Conservation (phyloP, 306 rosid species). For the Styphnolobium japonicum region DNA sequence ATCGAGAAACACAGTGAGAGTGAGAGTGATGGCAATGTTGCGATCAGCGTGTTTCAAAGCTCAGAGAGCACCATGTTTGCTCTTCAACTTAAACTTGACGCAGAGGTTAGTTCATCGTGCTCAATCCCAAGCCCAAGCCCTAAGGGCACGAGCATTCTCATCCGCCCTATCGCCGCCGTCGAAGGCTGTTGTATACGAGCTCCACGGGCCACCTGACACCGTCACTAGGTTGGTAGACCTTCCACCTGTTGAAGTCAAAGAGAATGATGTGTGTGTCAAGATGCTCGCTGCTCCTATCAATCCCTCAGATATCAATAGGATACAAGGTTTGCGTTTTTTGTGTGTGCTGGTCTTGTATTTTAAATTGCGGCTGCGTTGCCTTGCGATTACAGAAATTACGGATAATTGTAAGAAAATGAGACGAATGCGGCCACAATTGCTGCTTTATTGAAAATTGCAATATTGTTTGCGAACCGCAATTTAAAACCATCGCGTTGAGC, state of each 20-base stretch:
- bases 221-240: slow-evolving; percentile 60
- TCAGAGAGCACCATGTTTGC: slow-evolving; percentile 1
- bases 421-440: no score
- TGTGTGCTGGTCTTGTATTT: no score
- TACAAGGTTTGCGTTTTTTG: slow-evolving; percentile 73
- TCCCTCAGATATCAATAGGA: slow-evolving; percentile 84
- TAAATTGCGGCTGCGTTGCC: no score
- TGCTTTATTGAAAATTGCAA: no score
- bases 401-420: no score
- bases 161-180: slow-evolving; percentile 75
- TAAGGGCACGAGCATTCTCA: slow-evolving; percentile 46
- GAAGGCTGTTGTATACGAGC: slow-evolving; percentile 79
- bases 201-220: slow-evolving; percentile 70
- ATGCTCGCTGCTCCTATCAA: slow-evolving; percentile 92
- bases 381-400: no score
- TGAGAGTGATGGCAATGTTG: slow-evolving; percentile 29
- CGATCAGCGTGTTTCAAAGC: slow-evolving; percentile 42
- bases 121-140: slow-evolving; percentile 11
- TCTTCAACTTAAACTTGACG: background rate
- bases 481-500: no score
- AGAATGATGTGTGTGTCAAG: slow-evolving; percentile 81
- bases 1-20: background rate
- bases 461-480: no score
- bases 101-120: background rate
- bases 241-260: slow-evolving; percentile 63